phyloP scores from a whole-genome alignment of 164 flowering plant species.

The Houttuynia cordata region DNA sequence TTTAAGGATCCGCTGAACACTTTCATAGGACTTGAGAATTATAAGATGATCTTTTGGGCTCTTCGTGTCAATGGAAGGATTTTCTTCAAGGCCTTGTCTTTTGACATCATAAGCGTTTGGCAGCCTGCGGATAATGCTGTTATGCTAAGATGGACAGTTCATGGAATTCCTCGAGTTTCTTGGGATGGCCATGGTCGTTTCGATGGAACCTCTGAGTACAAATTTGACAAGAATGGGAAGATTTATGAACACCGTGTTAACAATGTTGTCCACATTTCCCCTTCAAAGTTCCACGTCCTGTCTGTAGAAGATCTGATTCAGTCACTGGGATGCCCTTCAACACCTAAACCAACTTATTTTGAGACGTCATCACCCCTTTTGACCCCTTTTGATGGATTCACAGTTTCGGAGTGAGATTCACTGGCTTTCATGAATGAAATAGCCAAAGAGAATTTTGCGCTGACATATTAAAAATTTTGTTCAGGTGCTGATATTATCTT shows the following conservation, averaged over 20 bases:
- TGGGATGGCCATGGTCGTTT: constrained; percentile 80
- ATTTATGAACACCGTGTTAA: constrained; percentile 76
- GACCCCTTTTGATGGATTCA: not conserved
- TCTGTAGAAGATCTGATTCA: constrained; percentile 49
- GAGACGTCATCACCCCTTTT: constrained; percentile 26
- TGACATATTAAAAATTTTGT: not conserved
- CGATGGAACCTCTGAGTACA: constrained; percentile 75
- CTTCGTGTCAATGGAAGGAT: constrained; percentile 64
- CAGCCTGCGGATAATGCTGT: constrained; percentile 67
- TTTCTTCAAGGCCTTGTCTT: constrained; percentile 57
- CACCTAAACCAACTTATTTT: constrained; percentile 71
- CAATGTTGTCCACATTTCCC: constrained; percentile 58
- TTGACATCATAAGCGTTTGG: constrained; percentile 62
- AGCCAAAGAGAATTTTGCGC: not conserved
- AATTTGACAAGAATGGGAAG: constrained; percentile 76
- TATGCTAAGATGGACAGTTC: constrained; percentile 72
- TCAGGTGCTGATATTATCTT: not conserved
- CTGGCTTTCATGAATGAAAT: not conserved
- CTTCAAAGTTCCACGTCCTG: constrained; percentile 49
- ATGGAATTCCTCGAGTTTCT: constrained; percentile 67
- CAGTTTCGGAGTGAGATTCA: not conserved
- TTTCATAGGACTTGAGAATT: constrained; percentile 67
- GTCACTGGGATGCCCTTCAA: constrained; percentile 53
- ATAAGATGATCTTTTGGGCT: constrained; percentile 72
- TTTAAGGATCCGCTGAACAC: constrained; percentile 78